Percentiles rank a stretch among this genome's conserved stretches.
phyloP scores from a whole-genome alignment of 176 grass and related monocot species.

The Stipa capillata region DNA sequence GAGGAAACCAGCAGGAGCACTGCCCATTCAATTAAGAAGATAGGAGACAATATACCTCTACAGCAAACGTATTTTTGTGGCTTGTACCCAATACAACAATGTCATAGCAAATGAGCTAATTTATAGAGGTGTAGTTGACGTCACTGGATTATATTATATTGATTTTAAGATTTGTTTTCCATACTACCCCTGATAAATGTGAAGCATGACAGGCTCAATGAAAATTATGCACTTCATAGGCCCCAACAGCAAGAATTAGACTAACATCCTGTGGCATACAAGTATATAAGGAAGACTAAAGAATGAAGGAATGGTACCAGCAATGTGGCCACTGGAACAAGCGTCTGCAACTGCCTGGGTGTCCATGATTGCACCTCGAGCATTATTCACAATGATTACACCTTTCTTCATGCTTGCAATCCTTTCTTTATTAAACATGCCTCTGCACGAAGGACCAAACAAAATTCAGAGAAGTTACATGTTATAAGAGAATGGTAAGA shows the following conservation, averaged over 20 bases:
- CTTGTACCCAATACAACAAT: not conserved
- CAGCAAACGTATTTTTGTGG: not conserved
- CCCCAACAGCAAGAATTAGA: not conserved
- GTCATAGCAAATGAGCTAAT: not conserved
- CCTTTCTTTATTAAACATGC: conserved; percentile 76
- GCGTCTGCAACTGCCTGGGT: conserved; percentile 77
- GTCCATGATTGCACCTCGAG: conserved; percentile 80
- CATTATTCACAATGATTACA: conserved; percentile 72
- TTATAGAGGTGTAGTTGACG: not conserved
- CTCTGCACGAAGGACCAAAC: conserved; percentile 31
- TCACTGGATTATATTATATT: not conserved
- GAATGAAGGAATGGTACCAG: conserved; percentile 26
- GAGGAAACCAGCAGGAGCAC: too few species aligned
- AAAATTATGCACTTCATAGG: not conserved
- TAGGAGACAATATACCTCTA: not conserved
- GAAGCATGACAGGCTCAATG: not conserved
- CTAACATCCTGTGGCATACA: not conserved
- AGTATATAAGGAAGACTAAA: not conserved
- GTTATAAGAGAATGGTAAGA: not conserved
- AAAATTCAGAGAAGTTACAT: not conserved
- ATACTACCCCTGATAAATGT: not conserved
- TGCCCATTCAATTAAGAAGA: too few species aligned
- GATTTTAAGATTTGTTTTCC: not conserved
- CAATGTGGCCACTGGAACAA: conserved; percentile 60
- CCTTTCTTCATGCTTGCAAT: conserved; percentile 84